Base-by-base conservation (phyloP, 176 grass and related monocot species). In the Cenchrus fungigraminus region DNA sequence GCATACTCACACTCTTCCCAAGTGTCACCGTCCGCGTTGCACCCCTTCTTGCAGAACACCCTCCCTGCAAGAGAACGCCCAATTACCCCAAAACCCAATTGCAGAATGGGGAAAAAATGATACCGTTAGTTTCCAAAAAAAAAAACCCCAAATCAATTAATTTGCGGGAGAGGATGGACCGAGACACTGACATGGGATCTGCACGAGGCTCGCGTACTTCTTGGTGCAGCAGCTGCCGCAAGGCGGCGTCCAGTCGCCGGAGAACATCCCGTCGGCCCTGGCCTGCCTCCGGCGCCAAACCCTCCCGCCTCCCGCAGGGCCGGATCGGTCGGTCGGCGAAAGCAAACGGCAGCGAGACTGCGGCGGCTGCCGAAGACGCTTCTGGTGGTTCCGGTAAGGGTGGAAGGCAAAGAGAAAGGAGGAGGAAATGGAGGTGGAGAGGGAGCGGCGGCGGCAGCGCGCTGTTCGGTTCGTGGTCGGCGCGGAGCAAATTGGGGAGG, bases 1-100 rank as follows among this genome's bases (percentile, higher is more conserved):
- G 22, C 13, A 13, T 12, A 78, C 92, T 94, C 86, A 98, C 95
- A 98, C 54, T 98, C 93, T 20, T 98, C 92, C 95, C 95, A 98
- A 65, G 88, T 95, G 32, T 98, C 95, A 2, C 87, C 93, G 73
- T 98, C 95, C 28, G 95, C 86, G 89, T 85, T 88, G 76, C 95
- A 98, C 0, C 95, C 95, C 83, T 98, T 98, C 95, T 98, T 98
- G 89, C 95, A 98, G 87, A 95, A 95, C 65, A 98, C 93, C 85
- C 95, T 93, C 95, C 95, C 95, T 94, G 90, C 37, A 92, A 86
- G 11, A 8, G 4, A 53, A 32, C 2, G 52, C 42, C 37, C 63
- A 67, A 53, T 28, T 22, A 20, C 56, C 46, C 34, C 65, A 77
- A 74, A 60, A 68, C 29, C 45, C 52, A 76, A 76, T 25, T 51